Evolutionary conservation across 371 early-diverging fungal genomes (phyloP).

Genomic region (Catenaria anguillulae): DNA sequence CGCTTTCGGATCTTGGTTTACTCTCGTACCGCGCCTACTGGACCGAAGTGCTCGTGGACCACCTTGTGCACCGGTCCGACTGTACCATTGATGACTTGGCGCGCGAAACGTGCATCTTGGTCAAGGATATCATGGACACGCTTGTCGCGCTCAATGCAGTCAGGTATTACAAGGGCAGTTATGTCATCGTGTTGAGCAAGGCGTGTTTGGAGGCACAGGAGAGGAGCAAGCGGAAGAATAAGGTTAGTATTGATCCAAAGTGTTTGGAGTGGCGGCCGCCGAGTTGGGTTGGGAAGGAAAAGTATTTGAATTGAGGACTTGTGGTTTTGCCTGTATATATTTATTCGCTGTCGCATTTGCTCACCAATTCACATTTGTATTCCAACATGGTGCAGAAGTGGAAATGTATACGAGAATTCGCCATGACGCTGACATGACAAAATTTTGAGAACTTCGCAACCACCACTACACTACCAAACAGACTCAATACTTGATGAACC

Average conservation of each 20-base stretch:
- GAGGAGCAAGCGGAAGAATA: slow-evolving; percentile 39
- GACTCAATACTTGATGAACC: too few species aligned
- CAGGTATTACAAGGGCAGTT: slow-evolving; percentile 85
- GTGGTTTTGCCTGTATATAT: too few species aligned
- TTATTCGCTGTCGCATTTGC: too few species aligned
- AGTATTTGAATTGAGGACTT: slow-evolving; percentile 8
- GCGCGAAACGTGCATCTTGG: slow-evolving; percentile 69
- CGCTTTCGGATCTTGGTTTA: slow-evolving; percentile 96
- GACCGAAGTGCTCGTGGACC: slow-evolving; percentile 66
- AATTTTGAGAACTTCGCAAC: too few species aligned
- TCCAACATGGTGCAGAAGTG: too few species aligned
- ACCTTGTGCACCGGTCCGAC: slow-evolving; percentile 22
- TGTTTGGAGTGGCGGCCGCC: slow-evolving; percentile 67
- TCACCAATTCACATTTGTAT: too few species aligned
- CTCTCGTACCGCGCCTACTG: slow-evolving; percentile 93
- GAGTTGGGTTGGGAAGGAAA: background rate
- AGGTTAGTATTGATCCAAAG: slow-evolving; percentile 60
- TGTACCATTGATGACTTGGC: slow-evolving; percentile 64
- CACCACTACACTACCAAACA: too few species aligned
- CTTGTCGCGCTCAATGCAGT: slow-evolving; percentile 80
- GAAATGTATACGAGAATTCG: too few species aligned
- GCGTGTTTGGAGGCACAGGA: slow-evolving; percentile 70
- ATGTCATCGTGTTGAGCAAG: slow-evolving; percentile 78
- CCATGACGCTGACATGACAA: too few species aligned
- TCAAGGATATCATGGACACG: slow-evolving; percentile 90